Conservation (phyloP, 176 grass and related monocot genomes). For the Triticum turgidum region DNA sequence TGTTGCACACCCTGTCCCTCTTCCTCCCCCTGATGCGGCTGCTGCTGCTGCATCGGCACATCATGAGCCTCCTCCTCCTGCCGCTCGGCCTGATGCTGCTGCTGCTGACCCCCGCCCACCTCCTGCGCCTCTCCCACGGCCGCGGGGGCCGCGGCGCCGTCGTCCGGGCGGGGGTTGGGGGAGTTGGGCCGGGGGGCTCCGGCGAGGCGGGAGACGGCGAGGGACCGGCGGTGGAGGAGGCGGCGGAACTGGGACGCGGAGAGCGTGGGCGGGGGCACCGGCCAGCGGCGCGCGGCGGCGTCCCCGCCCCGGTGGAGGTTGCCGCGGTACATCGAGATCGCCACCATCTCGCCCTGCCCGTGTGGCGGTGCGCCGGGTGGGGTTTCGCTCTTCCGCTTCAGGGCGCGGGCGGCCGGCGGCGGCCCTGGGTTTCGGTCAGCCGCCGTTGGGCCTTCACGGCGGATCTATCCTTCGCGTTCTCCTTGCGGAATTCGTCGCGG, state of each 20-base stretch:
- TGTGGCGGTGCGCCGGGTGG: not conserved
- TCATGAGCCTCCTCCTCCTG: not conserved
- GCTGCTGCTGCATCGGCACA: not conserved
- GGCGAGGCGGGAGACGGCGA: constrained; percentile 43
- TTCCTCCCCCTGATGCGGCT: not conserved
- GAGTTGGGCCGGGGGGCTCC: not conserved
- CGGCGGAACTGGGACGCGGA: constrained; percentile 48
- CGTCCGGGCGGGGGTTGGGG: not conserved
- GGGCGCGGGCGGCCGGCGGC: not conserved
- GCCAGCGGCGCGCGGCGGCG: constrained; percentile 42
- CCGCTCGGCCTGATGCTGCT: not conserved
- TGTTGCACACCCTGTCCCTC: not conserved
- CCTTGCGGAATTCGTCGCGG: no score
- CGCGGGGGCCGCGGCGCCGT: not conserved
- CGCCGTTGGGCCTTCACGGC: not conserved
- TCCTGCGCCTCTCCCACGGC: not conserved
- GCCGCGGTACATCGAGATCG: constrained; percentile 74
- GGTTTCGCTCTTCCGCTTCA: not conserved
- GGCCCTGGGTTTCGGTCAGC: not conserved
- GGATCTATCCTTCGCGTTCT: not conserved
- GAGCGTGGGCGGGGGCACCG: constrained; percentile 28
- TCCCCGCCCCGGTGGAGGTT: constrained; percentile 62
- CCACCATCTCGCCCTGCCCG: constrained; percentile 43
- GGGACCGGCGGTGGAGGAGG: constrained; percentile 49
- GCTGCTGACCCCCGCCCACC: not conserved